These are phyloP conservation scores for Nemania sp. DNA, from an alignment of 2,329 filamentous ascomycete genomes.

Conservation along the genomic window DNA sequence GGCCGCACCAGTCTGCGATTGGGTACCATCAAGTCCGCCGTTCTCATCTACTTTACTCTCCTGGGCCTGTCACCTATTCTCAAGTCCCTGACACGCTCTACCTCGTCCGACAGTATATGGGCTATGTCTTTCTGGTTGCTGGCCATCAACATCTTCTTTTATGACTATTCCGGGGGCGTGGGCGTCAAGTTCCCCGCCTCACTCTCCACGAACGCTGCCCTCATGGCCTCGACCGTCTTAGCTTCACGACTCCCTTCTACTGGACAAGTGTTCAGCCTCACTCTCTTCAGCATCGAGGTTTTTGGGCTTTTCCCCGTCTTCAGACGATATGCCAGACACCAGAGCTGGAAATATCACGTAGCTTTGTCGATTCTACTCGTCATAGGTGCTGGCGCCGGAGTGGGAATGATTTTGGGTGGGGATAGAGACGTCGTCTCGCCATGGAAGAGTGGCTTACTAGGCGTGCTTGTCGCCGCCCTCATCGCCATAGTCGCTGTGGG, in stretches of 20 bases:
- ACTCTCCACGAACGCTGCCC: slow-evolving; percentile 89
- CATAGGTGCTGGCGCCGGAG: slow-evolving; percentile 76
- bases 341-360: slow-evolving; percentile 81
- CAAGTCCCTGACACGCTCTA: slow-evolving; percentile 93
- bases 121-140: slow-evolving; percentile 93
- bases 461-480: slow-evolving; percentile 75
- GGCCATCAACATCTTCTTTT: slow-evolving; percentile 95
- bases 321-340: slow-evolving; percentile 80
- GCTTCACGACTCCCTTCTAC: slow-evolving; percentile 88
- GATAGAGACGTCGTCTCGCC: slow-evolving; percentile 48
- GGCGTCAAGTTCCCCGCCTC: slow-evolving; percentile 69
- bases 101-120: slow-evolving; percentile 95
- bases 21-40: slow-evolving; percentile 86
- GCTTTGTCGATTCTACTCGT: slow-evolving; percentile 76
- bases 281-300: slow-evolving; percentile 94
- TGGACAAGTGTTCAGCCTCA: slow-evolving; percentile 91
- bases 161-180: slow-evolving; percentile 84
- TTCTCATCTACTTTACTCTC: slow-evolving; percentile 90
- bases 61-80: slow-evolving; percentile 93
- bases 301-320: slow-evolving; percentile 99
- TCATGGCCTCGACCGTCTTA: slow-evolving; percentile 95
- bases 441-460: slow-evolving; percentile 65
- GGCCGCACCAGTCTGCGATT: slow-evolving; percentile 59
- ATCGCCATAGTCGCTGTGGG: slow-evolving; percentile 82
- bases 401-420: slow-evolving; percentile 65